Evolutionary conservation across 1,139 yeast genomes (phyloP).

Genomic region (Debaryomycetaceae sp.): DNA sequence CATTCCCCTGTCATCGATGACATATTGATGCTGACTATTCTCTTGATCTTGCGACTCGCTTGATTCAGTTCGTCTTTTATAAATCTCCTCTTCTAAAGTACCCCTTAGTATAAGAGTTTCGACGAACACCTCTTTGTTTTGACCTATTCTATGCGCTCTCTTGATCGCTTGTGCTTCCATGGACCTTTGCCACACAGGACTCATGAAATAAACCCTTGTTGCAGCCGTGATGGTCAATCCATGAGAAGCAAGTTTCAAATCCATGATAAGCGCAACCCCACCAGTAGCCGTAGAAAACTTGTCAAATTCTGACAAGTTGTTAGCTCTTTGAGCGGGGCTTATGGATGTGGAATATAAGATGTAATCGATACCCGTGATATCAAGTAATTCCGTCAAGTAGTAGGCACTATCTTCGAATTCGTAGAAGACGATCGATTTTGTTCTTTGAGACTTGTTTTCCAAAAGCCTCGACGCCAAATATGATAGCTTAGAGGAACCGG

Average conservation of each 20-base stretch:
- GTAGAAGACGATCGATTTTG: constrained; percentile 62
- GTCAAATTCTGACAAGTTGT: constrained; percentile 51
- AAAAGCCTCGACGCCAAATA: constrained; percentile 52
- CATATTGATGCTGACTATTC: constrained; percentile 24
- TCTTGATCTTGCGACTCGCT: constrained; percentile 10
- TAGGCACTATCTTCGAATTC: constrained; percentile 72
- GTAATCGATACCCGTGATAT: constrained; percentile 56
- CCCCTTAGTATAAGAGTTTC: constrained; percentile 61
- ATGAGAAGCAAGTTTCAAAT: constrained; percentile 63
- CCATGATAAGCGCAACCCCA: constrained; percentile 61
- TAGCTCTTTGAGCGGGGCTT: constrained; percentile 47
- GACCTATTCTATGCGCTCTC: constrained; percentile 73
- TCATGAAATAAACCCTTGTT: constrained; percentile 62
- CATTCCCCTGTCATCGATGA: constrained; percentile 57
- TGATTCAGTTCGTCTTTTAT: constrained; percentile 29
- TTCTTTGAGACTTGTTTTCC: constrained; percentile 43
- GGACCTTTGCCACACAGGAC: constrained; percentile 68
- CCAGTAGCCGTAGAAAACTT: constrained; percentile 31
- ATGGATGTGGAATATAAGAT: constrained; percentile 63
- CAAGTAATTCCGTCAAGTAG: constrained; percentile 61
- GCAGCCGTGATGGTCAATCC: constrained; percentile 69
- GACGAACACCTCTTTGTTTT: constrained; percentile 45
- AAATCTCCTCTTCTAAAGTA: constrained; percentile 67
- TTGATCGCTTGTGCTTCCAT: constrained; percentile 72
- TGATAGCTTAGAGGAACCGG: constrained; percentile 60